Percentiles rank a stretch among this genome's conserved stretches.
Evolutionary conservation across 805 yeast genomes (phyloP).

Genomic region (Metschnikowia rubicola): DNA sequence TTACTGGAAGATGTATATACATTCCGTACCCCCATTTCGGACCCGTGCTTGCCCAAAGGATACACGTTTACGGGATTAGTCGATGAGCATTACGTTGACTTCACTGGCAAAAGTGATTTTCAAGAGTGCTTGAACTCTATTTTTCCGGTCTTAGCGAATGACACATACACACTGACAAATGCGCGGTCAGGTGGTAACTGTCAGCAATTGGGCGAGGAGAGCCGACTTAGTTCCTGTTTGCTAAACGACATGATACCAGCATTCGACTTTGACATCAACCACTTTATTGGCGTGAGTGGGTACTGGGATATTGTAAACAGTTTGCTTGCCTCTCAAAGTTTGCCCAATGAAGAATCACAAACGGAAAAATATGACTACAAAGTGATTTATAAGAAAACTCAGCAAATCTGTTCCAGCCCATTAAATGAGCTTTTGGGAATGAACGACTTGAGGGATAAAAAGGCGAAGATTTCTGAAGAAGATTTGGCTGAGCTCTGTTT

Average conservation of each 20-base stretch:
- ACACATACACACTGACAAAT: conserved; percentile 23
- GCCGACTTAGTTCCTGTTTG: conserved; percentile 45
- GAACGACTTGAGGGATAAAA: conserved; percentile 26
- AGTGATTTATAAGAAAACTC: conserved; percentile 42
- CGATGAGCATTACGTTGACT: conserved; percentile 28
- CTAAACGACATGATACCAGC: conserved; percentile 52
- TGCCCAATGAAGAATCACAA: conserved; percentile 20
- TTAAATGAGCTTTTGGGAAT: conserved; percentile 35
- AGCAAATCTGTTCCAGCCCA: conserved; percentile 44
- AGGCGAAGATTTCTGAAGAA: conserved; percentile 33
- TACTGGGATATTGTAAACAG: conserved; percentile 61
- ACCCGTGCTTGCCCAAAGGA: conserved; percentile 59
- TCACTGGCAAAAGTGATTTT: conserved; percentile 54
- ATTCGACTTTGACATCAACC: conserved; percentile 53
- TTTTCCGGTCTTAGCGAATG: conserved; percentile 42
- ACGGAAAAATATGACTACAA: conserved; percentile 41
- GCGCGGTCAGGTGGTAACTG: conserved; percentile 25
- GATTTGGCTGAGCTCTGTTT: conserved; percentile 57
- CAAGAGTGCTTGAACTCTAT: conserved; percentile 45
- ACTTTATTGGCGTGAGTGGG: conserved; percentile 64
- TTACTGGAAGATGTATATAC: conserved; percentile 12
- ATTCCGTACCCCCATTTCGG: conserved; percentile 33
- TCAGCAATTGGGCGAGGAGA: conserved; percentile 27
- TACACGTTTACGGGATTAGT: conserved; percentile 26
- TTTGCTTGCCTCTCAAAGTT: conserved; percentile 29